Percentiles rank a stretch among this genome's conserved stretches.
Evolutionary conservation across 495 filamentous ascomycete genomes (phyloP).

Genomic region (Talaromyces proteolyticus): DNA sequence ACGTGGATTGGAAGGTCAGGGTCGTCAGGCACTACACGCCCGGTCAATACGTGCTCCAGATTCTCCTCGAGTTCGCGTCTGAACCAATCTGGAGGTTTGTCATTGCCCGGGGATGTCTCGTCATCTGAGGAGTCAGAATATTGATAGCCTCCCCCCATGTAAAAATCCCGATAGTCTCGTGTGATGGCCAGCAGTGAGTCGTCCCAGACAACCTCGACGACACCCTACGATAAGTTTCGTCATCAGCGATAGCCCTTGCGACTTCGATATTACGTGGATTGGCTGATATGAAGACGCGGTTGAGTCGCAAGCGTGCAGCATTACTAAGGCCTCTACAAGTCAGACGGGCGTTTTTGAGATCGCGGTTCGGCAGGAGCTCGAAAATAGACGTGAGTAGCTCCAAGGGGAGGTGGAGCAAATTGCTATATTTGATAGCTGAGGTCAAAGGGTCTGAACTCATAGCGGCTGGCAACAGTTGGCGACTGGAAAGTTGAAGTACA

Average conservation of each 20-base stretch:
- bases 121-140: background rate
- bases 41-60: constrained; percentile 1
- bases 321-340: constrained; percentile 11
- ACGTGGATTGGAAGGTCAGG: constrained; percentile 12
- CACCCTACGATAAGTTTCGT: constrained; percentile 12
- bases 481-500: no score
- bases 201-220: constrained; percentile 24
- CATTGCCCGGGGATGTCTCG: no score
- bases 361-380: constrained; percentile 11
- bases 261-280: constrained; percentile 18
- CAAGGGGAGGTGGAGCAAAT: background rate
- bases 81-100: constrained; percentile 18
- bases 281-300: constrained; percentile 18
- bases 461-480: no score
- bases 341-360: constrained; percentile 19
- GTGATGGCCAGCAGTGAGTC: constrained; percentile 10
- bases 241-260: constrained; percentile 20
- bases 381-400: background rate
- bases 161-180: no score
- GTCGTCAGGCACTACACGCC: constrained; percentile 7
- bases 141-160: no score
- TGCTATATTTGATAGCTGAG: background rate
- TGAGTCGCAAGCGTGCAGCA: constrained; percentile 12
- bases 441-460: background rate
- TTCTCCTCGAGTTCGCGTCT: constrained; percentile 12